A percentile compares a stretch with the other conserved stretches of the same genome.
These are phyloP conservation scores for Fusarium sp. DNA, from an alignment of 2,329 filamentous ascomycete genomes.

Conservation along the genomic window DNA sequence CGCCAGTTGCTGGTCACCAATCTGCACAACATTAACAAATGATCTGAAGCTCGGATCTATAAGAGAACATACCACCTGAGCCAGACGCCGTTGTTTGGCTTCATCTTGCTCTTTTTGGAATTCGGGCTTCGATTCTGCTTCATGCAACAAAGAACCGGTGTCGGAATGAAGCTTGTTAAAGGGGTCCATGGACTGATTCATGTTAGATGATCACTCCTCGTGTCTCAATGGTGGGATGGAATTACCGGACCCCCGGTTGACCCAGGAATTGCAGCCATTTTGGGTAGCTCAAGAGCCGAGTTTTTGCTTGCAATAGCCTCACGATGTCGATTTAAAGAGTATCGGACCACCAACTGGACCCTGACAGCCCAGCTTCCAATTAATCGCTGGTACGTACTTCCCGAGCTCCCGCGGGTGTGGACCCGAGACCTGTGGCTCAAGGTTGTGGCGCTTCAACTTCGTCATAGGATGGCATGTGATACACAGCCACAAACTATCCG, in stretches of 20 bases:
- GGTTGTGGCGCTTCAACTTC: background rate
- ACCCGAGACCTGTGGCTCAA: slow-evolving; percentile 15
- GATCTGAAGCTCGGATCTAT: background rate
- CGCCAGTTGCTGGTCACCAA: slow-evolving; percentile 80
- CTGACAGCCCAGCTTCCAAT: slow-evolving; percentile 31
- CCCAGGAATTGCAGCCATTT: slow-evolving; percentile 49
- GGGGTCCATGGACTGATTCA: slow-evolving; percentile 47
- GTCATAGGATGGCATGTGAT: slow-evolving; percentile 35
- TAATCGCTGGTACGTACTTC: slow-evolving; percentile 25
- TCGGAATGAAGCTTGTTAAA: slow-evolving; percentile 54
- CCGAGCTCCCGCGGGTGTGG: slow-evolving; percentile 2
- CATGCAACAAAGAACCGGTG: slow-evolving; percentile 50
- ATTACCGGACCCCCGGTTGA: slow-evolving; percentile 46
- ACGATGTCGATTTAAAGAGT: slow-evolving; percentile 29
- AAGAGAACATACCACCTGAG: slow-evolving; percentile 47
- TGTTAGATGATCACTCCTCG: slow-evolving; percentile 32
- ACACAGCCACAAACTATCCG: slow-evolving; percentile 30
- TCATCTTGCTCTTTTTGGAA: slow-evolving; percentile 51
- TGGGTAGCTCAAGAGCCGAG: slow-evolving; percentile 29
- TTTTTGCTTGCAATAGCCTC: slow-evolving; percentile 32
- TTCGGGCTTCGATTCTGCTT: slow-evolving; percentile 51
- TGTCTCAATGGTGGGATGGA: background rate
- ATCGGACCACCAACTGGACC: slow-evolving; percentile 32
- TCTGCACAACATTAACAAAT: slow-evolving; percentile 43
- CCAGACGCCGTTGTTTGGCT: slow-evolving; percentile 52